These are phyloP conservation scores for Pelargonium myrrhifolium DNA, from an alignment of 441 rosid species.

Conservation along the genomic window DNA sequence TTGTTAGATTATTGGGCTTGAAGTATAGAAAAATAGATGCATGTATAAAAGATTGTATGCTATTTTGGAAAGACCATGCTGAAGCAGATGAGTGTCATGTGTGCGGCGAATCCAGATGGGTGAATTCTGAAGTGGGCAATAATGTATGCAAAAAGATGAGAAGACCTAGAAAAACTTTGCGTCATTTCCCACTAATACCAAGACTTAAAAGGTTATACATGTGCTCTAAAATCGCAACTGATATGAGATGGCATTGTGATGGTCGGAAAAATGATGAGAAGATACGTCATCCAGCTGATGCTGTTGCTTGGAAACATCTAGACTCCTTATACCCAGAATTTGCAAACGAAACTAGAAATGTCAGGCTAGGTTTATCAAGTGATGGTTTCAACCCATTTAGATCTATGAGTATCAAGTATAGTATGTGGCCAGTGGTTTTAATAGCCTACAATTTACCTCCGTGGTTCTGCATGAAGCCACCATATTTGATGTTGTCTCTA, in stretches of 20 bases:
- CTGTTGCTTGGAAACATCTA: constrained; percentile 8
- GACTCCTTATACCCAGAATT: background rate
- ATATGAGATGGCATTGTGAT: constrained; percentile 13
- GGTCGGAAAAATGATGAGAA: background rate
- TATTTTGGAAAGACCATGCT: background rate
- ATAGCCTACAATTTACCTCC: constrained; percentile 2
- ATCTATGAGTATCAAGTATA: background rate
- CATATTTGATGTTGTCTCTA: background rate
- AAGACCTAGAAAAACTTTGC: constrained; percentile 4
- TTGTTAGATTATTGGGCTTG: background rate
- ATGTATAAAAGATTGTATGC: background rate
- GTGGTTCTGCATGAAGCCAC: constrained; percentile 7
- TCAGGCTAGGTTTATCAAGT: constrained; percentile 4
- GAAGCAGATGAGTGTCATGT: background rate
- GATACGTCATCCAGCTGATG: background rate
- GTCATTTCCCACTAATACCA: constrained; percentile 15
- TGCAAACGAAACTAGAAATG: background rate
- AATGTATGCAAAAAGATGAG: background rate
- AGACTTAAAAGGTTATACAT: constrained; percentile 4
- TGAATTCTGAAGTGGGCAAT: background rate
- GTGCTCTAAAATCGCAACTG: background rate
- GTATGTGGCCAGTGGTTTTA: background rate
- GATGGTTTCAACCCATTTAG: constrained; percentile 7
- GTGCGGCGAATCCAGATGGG: background rate
- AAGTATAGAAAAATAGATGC: background rate